Conservation (phyloP, 129 eudicot species). For the Flaveria linearis region DNA sequence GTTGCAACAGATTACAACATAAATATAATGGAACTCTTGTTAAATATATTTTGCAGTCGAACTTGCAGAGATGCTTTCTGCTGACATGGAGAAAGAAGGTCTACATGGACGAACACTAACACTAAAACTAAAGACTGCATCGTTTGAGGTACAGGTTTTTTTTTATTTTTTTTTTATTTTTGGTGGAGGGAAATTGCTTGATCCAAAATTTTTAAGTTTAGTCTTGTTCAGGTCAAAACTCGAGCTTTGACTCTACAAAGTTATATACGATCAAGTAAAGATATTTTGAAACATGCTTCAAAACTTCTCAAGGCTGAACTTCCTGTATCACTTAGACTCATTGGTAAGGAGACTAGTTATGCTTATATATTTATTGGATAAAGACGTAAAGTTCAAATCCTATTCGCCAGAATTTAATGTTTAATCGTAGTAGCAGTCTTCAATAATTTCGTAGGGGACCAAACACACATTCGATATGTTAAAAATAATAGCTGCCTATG, state of each 20-base stretch:
- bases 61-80: conserved; percentile 85
- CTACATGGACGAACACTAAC: conserved; percentile 84
- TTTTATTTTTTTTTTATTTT: background rate
- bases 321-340: conserved; percentile 78
- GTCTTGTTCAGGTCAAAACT: conserved; percentile 64
- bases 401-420: background rate
- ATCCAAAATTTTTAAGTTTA: conserved; percentile 8
- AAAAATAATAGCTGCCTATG: background rate
- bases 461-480: background rate
- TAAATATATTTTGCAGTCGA: conserved; percentile 59
- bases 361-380: background rate
- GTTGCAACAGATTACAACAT: background rate
- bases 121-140: conserved; percentile 77
- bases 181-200: background rate
- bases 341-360: conserved; percentile 48
- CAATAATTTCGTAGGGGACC: background rate
- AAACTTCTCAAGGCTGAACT: conserved; percentile 93
- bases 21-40: background rate
- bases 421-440: conserved; percentile 12
- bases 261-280: conserved; percentile 67
- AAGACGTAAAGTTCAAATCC: background rate
- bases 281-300: conserved; percentile 76
- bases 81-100: conserved; percentile 79
- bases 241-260: conserved; percentile 80
- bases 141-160: conserved; percentile 94